These are phyloP conservation scores for Calonectria crousiana DNA, from an alignment of 2,329 filamentous ascomycete genomes.

Conservation along the genomic window DNA sequence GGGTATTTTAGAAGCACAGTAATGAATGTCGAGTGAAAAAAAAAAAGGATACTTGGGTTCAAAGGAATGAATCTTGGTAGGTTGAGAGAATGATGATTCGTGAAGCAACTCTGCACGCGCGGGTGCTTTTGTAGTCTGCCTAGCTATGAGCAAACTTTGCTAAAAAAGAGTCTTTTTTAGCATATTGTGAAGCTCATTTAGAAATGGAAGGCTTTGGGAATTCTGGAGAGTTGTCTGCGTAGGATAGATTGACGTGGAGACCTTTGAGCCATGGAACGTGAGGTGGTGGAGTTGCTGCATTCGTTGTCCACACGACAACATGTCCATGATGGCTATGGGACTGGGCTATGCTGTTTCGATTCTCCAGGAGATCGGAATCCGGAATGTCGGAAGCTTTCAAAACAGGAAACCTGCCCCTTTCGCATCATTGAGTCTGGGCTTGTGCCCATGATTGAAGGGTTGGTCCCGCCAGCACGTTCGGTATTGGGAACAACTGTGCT, in stretches of 20 bases:
- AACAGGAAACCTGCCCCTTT: neutral
- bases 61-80: neutral
- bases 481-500: neutral
- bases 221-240: neutral
- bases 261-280: too few relatives aligned
- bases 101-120: too few relatives aligned
- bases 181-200: neutral
- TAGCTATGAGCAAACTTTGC: too few relatives aligned
- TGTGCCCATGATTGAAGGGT: neutral
- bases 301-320: neutral
- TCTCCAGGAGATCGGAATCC: neutral
- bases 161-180: neutral
- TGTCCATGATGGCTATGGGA: neutral
- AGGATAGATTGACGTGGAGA: neutral
- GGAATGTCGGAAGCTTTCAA: neutral
- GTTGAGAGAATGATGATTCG: neutral
- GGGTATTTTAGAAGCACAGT: neutral
- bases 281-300: neutral
- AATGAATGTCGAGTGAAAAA: neutral
- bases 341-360: neutral
- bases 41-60: neutral
- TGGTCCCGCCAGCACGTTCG: neutral
- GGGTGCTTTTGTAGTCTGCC: neutral
- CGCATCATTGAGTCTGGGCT: neutral
- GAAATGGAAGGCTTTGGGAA: neutral